phyloP scores from a whole-genome alignment of 1,284 basidiomycete species.

The Vanrija humicola region DNA sequence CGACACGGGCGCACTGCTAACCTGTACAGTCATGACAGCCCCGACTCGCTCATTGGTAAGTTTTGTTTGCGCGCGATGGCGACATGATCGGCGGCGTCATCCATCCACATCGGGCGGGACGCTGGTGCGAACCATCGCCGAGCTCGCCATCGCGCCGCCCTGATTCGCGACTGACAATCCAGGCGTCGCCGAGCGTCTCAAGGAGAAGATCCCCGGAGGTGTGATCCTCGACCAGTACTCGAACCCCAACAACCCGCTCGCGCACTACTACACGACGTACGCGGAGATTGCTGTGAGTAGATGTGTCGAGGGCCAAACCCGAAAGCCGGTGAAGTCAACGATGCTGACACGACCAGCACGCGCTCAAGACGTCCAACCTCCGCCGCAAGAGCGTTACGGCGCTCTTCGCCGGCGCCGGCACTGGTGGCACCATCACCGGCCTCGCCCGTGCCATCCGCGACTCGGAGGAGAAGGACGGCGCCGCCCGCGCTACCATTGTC shows the following conservation, averaged over 20 bases:
- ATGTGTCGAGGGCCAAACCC: slow-evolving; percentile 59
- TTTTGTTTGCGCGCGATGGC: slow-evolving; percentile 12
- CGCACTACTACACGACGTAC: slow-evolving; percentile 81
- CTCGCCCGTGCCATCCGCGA: slow-evolving; percentile 78
- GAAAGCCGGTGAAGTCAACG: slow-evolving; percentile 39
- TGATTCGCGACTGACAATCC: slow-evolving; percentile 31
- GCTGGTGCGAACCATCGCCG: not conserved
- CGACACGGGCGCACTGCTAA: not conserved
- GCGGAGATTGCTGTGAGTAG: slow-evolving; percentile 71
- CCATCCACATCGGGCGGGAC: not conserved
- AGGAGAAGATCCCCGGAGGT: slow-evolving; percentile 73
- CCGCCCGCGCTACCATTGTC: slow-evolving; percentile 55
- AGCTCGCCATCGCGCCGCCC: not conserved
- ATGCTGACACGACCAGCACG: slow-evolving; percentile 31
- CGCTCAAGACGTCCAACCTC: slow-evolving; percentile 42
- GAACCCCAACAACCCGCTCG: slow-evolving; percentile 73
- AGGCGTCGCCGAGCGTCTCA: slow-evolving; percentile 78
- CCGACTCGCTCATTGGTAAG: slow-evolving; percentile 86
- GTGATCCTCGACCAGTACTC: slow-evolving; percentile 88
- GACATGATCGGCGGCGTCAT: no score
- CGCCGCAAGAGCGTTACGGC: slow-evolving; percentile 65
- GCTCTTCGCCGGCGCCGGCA: slow-evolving; percentile 85
- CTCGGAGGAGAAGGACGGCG: slow-evolving; percentile 26
- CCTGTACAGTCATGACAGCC: slow-evolving; percentile 49
- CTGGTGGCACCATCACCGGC: slow-evolving; percentile 90